Evolutionary conservation across 306 rosid genomes (phyloP).

Genomic region (Cucumis sativus): DNA sequence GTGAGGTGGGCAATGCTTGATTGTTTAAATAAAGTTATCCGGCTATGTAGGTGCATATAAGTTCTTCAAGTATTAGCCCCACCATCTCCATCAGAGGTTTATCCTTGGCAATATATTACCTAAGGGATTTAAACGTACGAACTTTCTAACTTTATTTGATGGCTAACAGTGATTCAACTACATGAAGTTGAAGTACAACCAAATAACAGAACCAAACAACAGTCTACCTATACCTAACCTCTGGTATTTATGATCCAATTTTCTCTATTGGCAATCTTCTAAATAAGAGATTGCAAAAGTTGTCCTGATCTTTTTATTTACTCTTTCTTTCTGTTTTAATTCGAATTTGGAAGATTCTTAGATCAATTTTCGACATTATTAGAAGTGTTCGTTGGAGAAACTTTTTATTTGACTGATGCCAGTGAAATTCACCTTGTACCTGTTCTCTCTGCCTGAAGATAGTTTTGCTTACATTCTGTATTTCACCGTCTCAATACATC

Average conservation of each 20-base stretch:
- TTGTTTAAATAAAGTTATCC: not conserved
- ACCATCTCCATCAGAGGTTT: not conserved
- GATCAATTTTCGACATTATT: not conserved
- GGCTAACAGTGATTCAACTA: not conserved
- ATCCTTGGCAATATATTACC: not conserved
- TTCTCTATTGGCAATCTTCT: not conserved
- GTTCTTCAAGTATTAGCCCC: not conserved
- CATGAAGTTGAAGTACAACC: not conserved
- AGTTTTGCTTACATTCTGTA: not conserved
- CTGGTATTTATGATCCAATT: not conserved
- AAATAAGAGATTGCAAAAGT: not conserved
- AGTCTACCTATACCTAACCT: not conserved
- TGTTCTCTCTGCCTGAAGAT: not conserved
- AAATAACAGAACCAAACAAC: not conserved
- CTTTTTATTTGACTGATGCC: not conserved
- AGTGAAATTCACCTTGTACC: not conserved
- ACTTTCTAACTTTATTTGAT: not conserved
- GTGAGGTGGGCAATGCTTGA: not conserved
- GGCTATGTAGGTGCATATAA: not conserved
- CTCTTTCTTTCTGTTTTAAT: not conserved
- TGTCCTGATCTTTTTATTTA: not conserved
- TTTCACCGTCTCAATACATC: conserved; percentile 27
- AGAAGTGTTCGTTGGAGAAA: not conserved
- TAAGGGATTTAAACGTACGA: not conserved
- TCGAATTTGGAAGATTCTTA: not conserved